Evolutionary conservation across 495 filamentous ascomycete genomes (phyloP), one percentile per base, ranked within the genome.

Genomic region (Lophiotrema nucula): DNA sequence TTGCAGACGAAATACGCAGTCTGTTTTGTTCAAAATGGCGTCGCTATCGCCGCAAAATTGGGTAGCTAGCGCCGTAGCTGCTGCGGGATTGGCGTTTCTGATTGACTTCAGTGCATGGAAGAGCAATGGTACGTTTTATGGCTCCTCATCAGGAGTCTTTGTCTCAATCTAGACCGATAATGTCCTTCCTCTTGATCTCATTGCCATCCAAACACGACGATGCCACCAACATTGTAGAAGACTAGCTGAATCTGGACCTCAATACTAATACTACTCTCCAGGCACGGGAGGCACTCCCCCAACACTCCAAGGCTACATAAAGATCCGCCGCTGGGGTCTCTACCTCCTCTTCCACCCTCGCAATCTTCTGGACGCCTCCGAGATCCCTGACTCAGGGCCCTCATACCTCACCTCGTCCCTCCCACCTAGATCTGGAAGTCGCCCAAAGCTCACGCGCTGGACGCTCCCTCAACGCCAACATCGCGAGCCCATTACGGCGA

Each of bases 241-340:
- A n/a, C n/a, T n/a, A n/a, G n/a, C n/a, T n/a, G n/a, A n/a, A n/a
- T n/a, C n/a, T n/a, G n/a, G n/a, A n/a, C n/a, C n/a, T n/a, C n/a
- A n/a, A n/a, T n/a, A n/a, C n/a, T n/a, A n/a, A 8, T 35, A 35
- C 8, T 15, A 35, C 31, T 15, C 31, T 15, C 31, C 25, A 60
- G 57, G 57, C 10, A 60, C 62, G 16, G 89, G 89, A 12, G 89
- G 89, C 33, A 90, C 87, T 0, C 89, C 89, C 0, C 81, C 81
- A 2, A 92, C 87, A 3, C 79, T 88, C 48, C 39, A 68, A 15
- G 89, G 89, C 28, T 95, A 90, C 71, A 70, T 89, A 50, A 77
- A 77, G 13, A 84, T 95, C 62, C 49, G 57, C n/a, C 83, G 82
- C 37, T 81, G 77, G 24, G 48, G 50, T 39, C 68, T 82, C 2